These are phyloP conservation scores for Suillus tomentosus DNA, from an alignment of 768 basidiomycete genomes.

Conservation along the genomic window DNA sequence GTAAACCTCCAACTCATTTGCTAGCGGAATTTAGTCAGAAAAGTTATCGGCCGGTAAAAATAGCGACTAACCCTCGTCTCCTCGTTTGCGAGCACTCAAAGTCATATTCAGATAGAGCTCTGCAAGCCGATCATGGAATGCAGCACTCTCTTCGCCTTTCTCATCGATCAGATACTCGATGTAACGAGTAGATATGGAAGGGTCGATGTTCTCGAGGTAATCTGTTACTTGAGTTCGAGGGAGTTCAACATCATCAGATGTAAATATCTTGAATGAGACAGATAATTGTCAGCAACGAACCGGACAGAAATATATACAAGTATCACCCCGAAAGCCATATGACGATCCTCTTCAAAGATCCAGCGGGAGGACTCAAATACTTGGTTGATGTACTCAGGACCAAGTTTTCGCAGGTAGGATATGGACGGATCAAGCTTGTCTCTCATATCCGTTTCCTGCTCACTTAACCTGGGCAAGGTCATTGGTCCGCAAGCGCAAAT, in stretches of 20 bases:
- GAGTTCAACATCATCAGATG: slow-evolving; percentile 91
- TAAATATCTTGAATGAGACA: slow-evolving; percentile 71
- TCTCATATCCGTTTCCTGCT: slow-evolving; percentile 71
- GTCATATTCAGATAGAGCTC: slow-evolving; percentile 83
- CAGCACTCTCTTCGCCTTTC: slow-evolving; percentile 61
- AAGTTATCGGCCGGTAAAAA: slow-evolving; percentile 1
- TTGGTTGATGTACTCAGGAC: slow-evolving; percentile 76
- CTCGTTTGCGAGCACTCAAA: slow-evolving; percentile 53
- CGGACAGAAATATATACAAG: slow-evolving; percentile 5
- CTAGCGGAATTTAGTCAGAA: slow-evolving; percentile 36
- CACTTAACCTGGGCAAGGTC: slow-evolving; percentile 61
- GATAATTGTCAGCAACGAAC: background rate
- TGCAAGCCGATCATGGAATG: slow-evolving; percentile 87
- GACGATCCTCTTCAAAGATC: slow-evolving; percentile 75
- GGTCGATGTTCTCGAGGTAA: slow-evolving; percentile 75
- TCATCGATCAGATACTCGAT: slow-evolving; percentile 84
- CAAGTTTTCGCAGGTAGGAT: slow-evolving; percentile 87
- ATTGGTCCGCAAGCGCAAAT: background rate
- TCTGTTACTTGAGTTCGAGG: slow-evolving; percentile 75
- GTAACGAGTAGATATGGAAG: slow-evolving; percentile 71
- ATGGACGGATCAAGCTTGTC: slow-evolving; percentile 87
- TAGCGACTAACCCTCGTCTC: slow-evolving; percentile 53
- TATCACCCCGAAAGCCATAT: slow-evolving; percentile 75
- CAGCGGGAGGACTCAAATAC: slow-evolving; percentile 83
- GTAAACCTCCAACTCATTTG: slow-evolving; percentile 52